Percentiles rank a stretch among this genome's conserved stretches.
phyloP scores from a whole-genome alignment of 2,329 filamentous ascomycete genomes.

The Epichloe hybrida region DNA sequence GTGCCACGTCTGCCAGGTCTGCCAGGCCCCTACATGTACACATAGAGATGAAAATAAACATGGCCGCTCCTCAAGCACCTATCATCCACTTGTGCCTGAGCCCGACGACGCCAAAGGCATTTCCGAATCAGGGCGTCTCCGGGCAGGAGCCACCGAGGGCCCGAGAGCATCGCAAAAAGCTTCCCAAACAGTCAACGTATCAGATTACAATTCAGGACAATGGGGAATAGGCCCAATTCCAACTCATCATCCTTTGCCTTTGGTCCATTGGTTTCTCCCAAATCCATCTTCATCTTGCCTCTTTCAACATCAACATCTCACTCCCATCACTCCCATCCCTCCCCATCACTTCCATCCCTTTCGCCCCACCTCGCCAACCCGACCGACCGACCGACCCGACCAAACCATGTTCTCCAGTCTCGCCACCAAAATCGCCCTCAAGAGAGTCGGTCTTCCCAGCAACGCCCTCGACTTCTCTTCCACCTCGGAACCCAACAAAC shows the following conservation, averaged over 20 bases:
- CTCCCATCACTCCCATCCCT: too few relatives aligned
- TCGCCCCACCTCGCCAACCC: neutral
- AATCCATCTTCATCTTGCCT: too few relatives aligned
- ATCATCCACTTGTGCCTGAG: too few relatives aligned
- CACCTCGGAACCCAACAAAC: conserved; percentile 18
- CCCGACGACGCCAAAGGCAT: too few relatives aligned
- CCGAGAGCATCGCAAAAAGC: too few relatives aligned
- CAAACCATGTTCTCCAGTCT: conserved; percentile 39
- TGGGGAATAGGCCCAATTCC: neutral
- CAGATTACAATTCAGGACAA: neutral
- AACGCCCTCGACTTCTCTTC: conserved; percentile 30
- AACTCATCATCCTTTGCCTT: too few relatives aligned
- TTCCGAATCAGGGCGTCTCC: neutral
- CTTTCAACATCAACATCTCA: neutral
- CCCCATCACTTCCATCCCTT: too few relatives aligned
- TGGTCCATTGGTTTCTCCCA: too few relatives aligned
- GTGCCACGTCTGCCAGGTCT: too few relatives aligned
- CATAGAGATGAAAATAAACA: too few relatives aligned
- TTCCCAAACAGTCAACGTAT: neutral
- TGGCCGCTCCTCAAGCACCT: too few relatives aligned
- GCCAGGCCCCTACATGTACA: too few relatives aligned
- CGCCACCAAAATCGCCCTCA: conserved; percentile 44
- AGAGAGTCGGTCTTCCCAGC: conserved; percentile 40
- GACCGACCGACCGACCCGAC: neutral
- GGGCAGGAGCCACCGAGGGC: neutral